These are phyloP conservation scores for Pelargonium nanum DNA, from an alignment of 345 rosid species.

Conservation along the genomic window DNA sequence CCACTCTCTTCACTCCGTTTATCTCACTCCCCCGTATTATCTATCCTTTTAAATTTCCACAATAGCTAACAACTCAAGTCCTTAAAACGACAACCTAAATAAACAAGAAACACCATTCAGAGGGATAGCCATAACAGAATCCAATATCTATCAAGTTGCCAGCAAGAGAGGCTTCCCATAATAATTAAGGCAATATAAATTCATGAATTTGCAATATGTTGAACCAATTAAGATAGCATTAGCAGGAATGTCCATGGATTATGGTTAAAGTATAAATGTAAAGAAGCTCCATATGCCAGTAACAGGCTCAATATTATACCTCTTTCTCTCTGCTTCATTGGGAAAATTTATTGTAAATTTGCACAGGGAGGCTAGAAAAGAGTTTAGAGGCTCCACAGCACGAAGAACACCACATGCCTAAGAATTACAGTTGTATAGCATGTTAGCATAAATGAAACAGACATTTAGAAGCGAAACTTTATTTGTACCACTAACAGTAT, in stretches of 20 bases:
- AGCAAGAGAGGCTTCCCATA: no score
- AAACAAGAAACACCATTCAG: no score
- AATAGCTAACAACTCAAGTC: no score
- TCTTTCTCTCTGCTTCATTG: conserved; percentile 60
- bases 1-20: no score
- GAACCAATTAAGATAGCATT: no score
- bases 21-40: no score
- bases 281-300: background rate
- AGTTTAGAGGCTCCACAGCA: conserved; percentile 90
- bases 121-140: no score
- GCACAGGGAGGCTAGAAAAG: conserved; percentile 93
- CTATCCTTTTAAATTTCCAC: no score
- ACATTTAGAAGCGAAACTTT: background rate
- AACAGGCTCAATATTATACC: conserved; percentile 25
- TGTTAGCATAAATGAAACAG: background rate
- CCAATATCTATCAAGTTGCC: no score
- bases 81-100: no score
- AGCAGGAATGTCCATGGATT: background rate
- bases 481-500: background rate
- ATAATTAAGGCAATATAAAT: no score
- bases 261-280: background rate
- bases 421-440: conserved; percentile 14
- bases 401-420: conserved; percentile 99
- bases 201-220: no score
- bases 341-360: conserved; percentile 86